phyloP scores from a whole-genome alignment of 2,329 filamentous ascomycete species.

The Epichloe sibirici region DNA sequence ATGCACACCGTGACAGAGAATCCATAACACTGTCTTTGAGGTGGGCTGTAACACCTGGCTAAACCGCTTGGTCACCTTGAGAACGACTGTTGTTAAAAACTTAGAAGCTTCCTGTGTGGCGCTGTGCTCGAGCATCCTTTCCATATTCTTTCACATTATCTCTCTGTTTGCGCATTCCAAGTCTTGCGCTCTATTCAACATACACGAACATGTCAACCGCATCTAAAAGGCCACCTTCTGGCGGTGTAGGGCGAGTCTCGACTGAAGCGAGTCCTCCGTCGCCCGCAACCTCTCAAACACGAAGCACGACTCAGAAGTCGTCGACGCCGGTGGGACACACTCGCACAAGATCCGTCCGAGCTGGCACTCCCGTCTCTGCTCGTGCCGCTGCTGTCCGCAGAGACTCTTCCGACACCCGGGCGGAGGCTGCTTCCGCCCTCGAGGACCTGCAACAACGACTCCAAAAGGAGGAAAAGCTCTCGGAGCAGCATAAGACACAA shows the following conservation, averaged over 20 bases:
- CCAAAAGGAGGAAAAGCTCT: constrained; percentile 63
- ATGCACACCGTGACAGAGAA: not conserved
- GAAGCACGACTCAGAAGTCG: constrained; percentile 26
- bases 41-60: not conserved
- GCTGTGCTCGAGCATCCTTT: not conserved
- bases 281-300: constrained; percentile 25
- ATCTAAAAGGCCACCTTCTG: constrained; percentile 40
- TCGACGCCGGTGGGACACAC: constrained; percentile 32
- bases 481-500: constrained; percentile 75
- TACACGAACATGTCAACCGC: constrained; percentile 34
- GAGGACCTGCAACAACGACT: constrained; percentile 78
- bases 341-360: constrained; percentile 54
- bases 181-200: not conserved
- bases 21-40: not conserved
- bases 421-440: constrained; percentile 65
- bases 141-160: not conserved
- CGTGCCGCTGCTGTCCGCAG: constrained; percentile 56
- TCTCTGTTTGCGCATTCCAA: not conserved
- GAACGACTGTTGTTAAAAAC: not conserved
- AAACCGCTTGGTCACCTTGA: not conserved
- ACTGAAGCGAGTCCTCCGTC: constrained; percentile 23
- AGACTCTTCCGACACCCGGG: constrained; percentile 56
- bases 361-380: constrained; percentile 56
- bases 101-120: not conserved
- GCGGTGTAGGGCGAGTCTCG: constrained; percentile 33